Evolutionary conservation across 805 yeast species (phyloP).

Genomic region (Barnettozyma pratensis): DNA sequence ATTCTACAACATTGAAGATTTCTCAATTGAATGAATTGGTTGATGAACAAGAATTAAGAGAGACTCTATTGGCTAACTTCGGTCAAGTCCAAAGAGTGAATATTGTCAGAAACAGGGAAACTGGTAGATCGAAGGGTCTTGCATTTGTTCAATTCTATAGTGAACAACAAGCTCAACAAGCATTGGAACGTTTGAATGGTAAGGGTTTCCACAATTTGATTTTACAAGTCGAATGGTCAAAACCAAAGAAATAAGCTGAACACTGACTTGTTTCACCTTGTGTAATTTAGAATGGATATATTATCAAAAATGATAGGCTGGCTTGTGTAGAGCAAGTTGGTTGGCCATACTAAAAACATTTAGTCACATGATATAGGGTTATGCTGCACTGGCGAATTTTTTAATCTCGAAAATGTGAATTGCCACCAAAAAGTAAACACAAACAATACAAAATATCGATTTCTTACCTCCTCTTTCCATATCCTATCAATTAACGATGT

Average conservation of each 20-base stretch:
- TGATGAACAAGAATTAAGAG: conserved; percentile 73
- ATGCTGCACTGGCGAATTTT: not conserved
- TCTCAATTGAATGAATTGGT: conserved; percentile 86
- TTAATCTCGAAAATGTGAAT: not conserved
- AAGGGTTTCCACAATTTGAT: conserved; percentile 90
- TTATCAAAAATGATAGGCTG: too few relatives aligned
- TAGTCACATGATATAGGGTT: not conserved
- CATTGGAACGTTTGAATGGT: conserved; percentile 75
- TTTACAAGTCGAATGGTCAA: conserved; percentile 59
- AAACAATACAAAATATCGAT: not conserved
- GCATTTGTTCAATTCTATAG: conserved; percentile 84
- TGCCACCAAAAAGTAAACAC: conserved; percentile 8
- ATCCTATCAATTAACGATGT: not conserved
- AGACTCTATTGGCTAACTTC: conserved; percentile 61
- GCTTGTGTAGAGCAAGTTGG: too few relatives aligned
- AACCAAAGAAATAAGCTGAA: conserved; percentile 20
- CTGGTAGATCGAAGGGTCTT: conserved; percentile 92
- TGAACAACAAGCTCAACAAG: conserved; percentile 66
- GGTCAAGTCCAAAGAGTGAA: conserved; percentile 70
- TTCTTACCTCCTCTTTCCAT: too few relatives aligned
- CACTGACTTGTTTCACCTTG: not conserved
- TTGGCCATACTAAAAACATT: too few relatives aligned
- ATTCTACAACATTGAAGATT: conserved; percentile 80
- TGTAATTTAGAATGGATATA: not conserved
- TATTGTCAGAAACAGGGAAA: conserved; percentile 84